These are phyloP conservation scores for Paracoccidioides lutzii DNA, from an alignment of 2,329 filamentous ascomycete genomes.

Conservation along the genomic window DNA sequence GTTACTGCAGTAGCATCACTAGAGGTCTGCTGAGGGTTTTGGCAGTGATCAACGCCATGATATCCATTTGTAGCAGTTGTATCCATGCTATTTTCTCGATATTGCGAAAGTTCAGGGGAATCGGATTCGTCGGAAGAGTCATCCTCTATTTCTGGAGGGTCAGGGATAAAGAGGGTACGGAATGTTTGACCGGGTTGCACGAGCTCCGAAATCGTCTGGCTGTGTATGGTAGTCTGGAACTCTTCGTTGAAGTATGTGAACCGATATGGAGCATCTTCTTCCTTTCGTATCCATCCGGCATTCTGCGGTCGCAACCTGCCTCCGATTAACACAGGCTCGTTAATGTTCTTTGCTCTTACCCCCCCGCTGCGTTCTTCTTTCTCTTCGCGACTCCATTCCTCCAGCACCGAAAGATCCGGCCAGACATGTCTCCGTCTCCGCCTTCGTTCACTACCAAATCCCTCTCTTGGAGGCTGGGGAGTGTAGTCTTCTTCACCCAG, in stretches of 20 bases:
- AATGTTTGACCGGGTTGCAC: slow-evolving; percentile 76
- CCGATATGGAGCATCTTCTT: slow-evolving; percentile 81
- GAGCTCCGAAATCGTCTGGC: slow-evolving; percentile 85
- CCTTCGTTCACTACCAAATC: slow-evolving; percentile 29
- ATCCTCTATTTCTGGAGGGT: slow-evolving; percentile 62
- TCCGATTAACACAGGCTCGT: slow-evolving; percentile 83
- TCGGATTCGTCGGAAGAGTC: slow-evolving; percentile 47
- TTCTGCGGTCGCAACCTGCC: slow-evolving; percentile 73
- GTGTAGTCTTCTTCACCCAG: slow-evolving; percentile 62
- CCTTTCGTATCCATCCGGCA: slow-evolving; percentile 69
- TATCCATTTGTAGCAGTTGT: neutral
- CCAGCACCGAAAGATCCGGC: slow-evolving; percentile 72
- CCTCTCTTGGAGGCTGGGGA: slow-evolving; percentile 36
- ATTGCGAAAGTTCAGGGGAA: slow-evolving; percentile 7
- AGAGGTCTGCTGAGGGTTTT: slow-evolving; percentile 9
- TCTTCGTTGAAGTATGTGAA: slow-evolving; percentile 99
- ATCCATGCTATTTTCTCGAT: slow-evolving; percentile 10
- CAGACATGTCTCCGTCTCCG: slow-evolving; percentile 59
- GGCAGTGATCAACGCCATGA: slow-evolving; percentile 11
- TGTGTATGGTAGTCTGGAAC: slow-evolving; percentile 89
- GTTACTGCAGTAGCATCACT: neutral
- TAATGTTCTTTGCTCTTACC: slow-evolving; percentile 77
- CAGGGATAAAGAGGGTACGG: slow-evolving; percentile 77
- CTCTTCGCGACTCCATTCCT: slow-evolving; percentile 83
- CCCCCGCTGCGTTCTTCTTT: slow-evolving; percentile 78